Base-by-base conservation (phyloP, 169 alveolate species). In the Plasmodium gaboni region DNA sequence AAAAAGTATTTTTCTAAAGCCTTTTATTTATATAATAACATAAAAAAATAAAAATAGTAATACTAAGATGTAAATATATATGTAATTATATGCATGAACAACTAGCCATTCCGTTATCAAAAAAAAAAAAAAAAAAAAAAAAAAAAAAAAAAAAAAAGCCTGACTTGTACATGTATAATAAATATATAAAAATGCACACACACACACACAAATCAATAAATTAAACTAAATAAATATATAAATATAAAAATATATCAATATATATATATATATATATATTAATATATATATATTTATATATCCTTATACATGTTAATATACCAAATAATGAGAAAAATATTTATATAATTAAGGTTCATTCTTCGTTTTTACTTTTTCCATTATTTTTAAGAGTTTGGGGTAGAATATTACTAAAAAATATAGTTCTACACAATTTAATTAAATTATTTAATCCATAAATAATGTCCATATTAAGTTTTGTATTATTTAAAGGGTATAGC, bases 371-470 rank as follows among this genome's bases (percentile, higher is more conserved):
- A 38, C 24, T 72, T 19, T 74, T 50, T 22, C 15, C 6, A 17
- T 44, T 26, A 38, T 38, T 38, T 38, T 38, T 38, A 19, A 59
- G 22, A 32, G 73, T 6, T 10, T 71, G 78, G 17, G 90, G 80
- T 28, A 80, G 1, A 28, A 38, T 24, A 9, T 46, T 32, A 24
- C 26, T 64, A 46, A 17, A n/a, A 55, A 67, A 67, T 4, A 80
- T 63, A 55, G 78, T 80, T 80, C 63, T 80, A 67, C 74, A 80
- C 28, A 80, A 17, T n/a, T 80, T 80, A 53, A 80, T 80, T 80
- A 80, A 80, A 53, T 80, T 80, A 53, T 80, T 80, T 26, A 80
- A n/a, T 17, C 90, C 90, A 50, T 51, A 67, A 67, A 80, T 5
- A 22, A 80, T 80, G 19, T 80, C 90, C 22, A 53, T 7, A n/a